Evolutionary conservation across 2,329 filamentous ascomycete species (phyloP).

Genomic region (Cladophialophora exuberans): DNA sequence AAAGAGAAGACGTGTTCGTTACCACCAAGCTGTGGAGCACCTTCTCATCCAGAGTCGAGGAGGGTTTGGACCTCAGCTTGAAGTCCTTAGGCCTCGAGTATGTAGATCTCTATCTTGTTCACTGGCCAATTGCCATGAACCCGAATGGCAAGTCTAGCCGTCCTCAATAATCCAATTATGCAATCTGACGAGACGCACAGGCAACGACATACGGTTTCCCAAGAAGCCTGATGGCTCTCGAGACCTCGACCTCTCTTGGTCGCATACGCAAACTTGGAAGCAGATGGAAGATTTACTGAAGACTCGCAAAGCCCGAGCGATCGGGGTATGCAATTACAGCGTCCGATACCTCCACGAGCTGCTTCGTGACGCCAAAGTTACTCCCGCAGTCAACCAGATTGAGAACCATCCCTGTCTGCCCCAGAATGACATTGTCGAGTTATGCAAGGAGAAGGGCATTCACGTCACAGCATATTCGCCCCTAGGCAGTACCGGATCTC

Average conservation of each 20-base stretch:
- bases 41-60: conserved; percentile 60
- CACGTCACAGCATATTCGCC: conserved; percentile 21
- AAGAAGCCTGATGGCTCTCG: conserved; percentile 38
- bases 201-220: no score
- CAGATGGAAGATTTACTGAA: conserved; percentile 48
- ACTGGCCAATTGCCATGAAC: conserved; percentile 46
- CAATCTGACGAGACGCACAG: no score
- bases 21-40: conserved; percentile 79
- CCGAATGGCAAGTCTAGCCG: not conserved
- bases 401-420: conserved; percentile 38
- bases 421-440: conserved; percentile 33
- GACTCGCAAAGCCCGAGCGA: conserved; percentile 64
- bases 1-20: conserved; percentile 67
- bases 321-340: conserved; percentile 72
- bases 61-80: conserved; percentile 58
- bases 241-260: not conserved
- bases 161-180: no score
- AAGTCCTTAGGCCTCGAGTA: conserved; percentile 63
- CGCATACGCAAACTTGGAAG: conserved; percentile 44
- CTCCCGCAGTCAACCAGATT: conserved; percentile 35
- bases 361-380: conserved; percentile 39
- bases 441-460: conserved; percentile 21
- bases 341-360: conserved; percentile 47
- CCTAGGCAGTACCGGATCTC: conserved; percentile 15
- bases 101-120: conserved; percentile 67